A percentile compares a stretch with the other conserved stretches of the same genome.
These are phyloP conservation scores for Ophiosphaerella narmari DNA, from an alignment of 2,329 filamentous ascomycete species.

Conservation along the genomic window DNA sequence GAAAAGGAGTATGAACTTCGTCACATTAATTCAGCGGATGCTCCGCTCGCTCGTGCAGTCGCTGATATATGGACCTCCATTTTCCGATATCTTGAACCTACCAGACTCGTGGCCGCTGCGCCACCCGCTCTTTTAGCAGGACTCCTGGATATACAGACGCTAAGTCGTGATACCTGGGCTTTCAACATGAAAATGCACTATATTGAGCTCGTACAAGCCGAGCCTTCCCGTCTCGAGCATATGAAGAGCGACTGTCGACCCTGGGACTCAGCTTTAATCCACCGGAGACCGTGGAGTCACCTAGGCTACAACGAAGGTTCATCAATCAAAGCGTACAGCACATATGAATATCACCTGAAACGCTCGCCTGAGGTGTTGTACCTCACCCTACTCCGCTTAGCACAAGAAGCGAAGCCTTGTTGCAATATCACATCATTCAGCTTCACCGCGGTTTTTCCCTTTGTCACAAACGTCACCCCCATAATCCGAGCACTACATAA, in stretches of 20 bases:
- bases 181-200: conserved; percentile 68
- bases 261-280: conserved; percentile 53
- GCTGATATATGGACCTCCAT: conserved; percentile 36
- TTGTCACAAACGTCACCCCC: conserved; percentile 60
- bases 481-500: conserved; percentile 30
- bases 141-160: conserved; percentile 62
- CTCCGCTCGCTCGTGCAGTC: conserved; percentile 57
- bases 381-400: conserved; percentile 47
- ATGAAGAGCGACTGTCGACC: conserved; percentile 16
- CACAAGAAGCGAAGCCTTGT: conserved; percentile 28
- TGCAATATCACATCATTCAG: conserved; percentile 53
- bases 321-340: conserved; percentile 70
- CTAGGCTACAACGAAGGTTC: conserved; percentile 76
- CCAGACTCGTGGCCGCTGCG: conserved; percentile 51
- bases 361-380: conserved; percentile 66
- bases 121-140: conserved; percentile 66
- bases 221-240: conserved; percentile 11
- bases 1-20: conserved; percentile 45
- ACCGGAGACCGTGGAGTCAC: conserved; percentile 66
- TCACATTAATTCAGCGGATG: conserved; percentile 32
- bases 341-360: conserved; percentile 72
- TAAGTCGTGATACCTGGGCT: conserved; percentile 64
- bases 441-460: conserved; percentile 71
- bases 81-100: conserved; percentile 36
- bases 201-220: conserved; percentile 50